phyloP scores from a whole-genome alignment of 371 early-diverging fungal species.

The Mortierella sp. region DNA sequence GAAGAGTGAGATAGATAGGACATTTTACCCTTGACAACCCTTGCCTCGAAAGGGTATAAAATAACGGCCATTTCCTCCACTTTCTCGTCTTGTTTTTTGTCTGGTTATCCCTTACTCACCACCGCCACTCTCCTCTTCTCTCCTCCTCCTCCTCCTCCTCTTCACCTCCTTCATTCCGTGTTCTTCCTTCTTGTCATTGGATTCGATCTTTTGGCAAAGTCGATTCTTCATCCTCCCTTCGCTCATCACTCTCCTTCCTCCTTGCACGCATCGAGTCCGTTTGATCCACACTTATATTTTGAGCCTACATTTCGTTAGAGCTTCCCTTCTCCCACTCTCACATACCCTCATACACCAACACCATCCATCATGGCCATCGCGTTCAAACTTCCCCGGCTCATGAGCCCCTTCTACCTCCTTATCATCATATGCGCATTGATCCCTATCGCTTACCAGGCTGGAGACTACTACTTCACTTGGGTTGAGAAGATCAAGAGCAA shows the following conservation, averaged over 20 bases:
- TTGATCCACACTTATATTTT: neutral
- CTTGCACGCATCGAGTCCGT: neutral
- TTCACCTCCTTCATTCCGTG: neutral
- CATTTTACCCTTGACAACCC: neutral
- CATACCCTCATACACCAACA: neutral
- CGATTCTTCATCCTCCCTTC: neutral
- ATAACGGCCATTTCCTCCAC: neutral
- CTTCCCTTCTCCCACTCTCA: neutral
- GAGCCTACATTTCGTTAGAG: neutral
- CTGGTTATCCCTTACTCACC: conserved; percentile 1
- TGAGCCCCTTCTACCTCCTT: conserved; percentile 39
- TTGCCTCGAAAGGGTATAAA: neutral
- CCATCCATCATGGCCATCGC: conserved; percentile 22
- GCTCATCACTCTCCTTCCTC: neutral
- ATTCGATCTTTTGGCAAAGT: neutral
- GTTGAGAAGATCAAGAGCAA: conserved; percentile 19
- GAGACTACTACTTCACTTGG: conserved; percentile 49
- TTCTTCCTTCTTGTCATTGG: neutral
- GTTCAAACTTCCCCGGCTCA: conserved; percentile 23
- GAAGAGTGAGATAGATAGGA: neutral
- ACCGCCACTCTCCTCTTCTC: neutral
- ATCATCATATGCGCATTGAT: conserved; percentile 36
- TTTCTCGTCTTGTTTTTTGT: neutral
- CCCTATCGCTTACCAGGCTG: conserved; percentile 41
- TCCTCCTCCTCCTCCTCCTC: neutral